These are phyloP conservation scores for Talaromyces trachyspermus DNA, from an alignment of 495 filamentous ascomycete genomes.

Conservation along the genomic window DNA sequence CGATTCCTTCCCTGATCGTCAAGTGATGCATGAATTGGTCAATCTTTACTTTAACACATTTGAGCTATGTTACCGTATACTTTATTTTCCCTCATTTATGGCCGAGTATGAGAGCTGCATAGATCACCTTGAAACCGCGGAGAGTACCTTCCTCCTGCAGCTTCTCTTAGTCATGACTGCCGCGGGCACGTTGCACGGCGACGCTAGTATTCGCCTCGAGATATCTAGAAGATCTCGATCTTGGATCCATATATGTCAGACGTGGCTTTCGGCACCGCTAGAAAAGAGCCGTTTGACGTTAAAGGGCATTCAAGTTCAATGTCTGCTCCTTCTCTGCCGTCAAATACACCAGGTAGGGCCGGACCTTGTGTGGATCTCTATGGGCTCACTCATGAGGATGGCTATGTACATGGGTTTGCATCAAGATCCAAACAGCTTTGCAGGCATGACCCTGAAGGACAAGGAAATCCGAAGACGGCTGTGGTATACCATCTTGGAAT, in stretches of 20 bases:
- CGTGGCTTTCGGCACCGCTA: constrained; percentile 43
- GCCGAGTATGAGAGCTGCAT: constrained; percentile 37
- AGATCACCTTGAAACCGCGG: constrained; percentile 24
- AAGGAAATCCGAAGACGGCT: constrained; percentile 44
- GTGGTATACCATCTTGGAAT: constrained; percentile 54
- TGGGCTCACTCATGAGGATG: constrained; percentile 41
- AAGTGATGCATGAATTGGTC: constrained; percentile 33
- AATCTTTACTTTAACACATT: constrained; percentile 38
- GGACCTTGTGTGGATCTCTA: constrained; percentile 46
- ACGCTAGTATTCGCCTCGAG: constrained; percentile 16
- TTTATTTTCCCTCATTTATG: constrained; percentile 38
- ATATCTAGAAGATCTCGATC: constrained; percentile 21
- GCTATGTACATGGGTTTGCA: constrained; percentile 51
- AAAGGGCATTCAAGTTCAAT: constrained; percentile 40
- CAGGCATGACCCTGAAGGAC: constrained; percentile 28
- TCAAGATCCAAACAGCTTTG: constrained; percentile 44
- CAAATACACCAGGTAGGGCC: constrained; percentile 38
- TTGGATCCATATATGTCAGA: constrained; percentile 44
- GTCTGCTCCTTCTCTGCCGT: constrained; percentile 41
- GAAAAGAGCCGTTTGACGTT: constrained; percentile 41
- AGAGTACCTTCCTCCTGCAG: constrained; percentile 22
- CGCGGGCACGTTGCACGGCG: constrained; percentile 26
- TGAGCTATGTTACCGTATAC: constrained; percentile 42
- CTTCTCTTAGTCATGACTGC: constrained; percentile 41
- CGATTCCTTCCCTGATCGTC: constrained; percentile 16